phyloP scores from a whole-genome alignment of 768 basidiomycete genomes.

The Mycena capillaripes region DNA sequence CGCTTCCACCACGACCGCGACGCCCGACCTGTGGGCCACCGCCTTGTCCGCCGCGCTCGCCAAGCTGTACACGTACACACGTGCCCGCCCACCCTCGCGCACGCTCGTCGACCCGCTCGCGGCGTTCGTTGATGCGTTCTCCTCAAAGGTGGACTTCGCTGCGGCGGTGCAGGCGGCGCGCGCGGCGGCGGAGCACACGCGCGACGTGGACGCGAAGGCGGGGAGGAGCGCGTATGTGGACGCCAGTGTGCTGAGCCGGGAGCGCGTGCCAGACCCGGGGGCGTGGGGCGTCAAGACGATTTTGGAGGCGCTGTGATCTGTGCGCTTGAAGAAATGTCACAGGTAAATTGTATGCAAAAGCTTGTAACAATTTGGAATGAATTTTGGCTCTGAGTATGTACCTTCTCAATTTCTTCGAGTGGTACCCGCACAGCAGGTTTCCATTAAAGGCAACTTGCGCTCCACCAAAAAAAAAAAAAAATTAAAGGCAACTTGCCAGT shows the following conservation, averaged over 20 bases:
- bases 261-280: conserved; percentile 86
- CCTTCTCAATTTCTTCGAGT: too few relatives aligned
- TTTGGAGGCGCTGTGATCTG: conserved; percentile 68
- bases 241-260: conserved; percentile 69
- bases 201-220: conserved; percentile 83
- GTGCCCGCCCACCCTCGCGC: conserved; percentile 89
- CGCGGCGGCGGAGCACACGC: conserved; percentile 81
- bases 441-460: too few relatives aligned
- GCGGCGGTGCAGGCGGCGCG: conserved; percentile 72
- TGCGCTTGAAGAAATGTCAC: too few relatives aligned
- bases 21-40: conserved; percentile 68
- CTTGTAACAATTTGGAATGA: too few relatives aligned
- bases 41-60: conserved; percentile 71
- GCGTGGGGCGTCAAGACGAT: conserved; percentile 91
- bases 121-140: conserved; percentile 74
- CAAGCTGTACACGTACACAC: conserved; percentile 86
- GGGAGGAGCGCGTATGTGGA: conserved; percentile 92
- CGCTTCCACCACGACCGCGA: conserved; percentile 46
- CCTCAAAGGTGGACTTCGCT: conserved; percentile 49
- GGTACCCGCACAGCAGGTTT: too few relatives aligned
- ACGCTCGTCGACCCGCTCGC: conserved; percentile 94
- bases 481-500: too few relatives aligned
- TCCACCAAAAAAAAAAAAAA: too few relatives aligned
- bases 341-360: too few relatives aligned
- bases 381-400: too few relatives aligned